phyloP scores from a whole-genome alignment of 1,284 basidiomycete genomes.

The Pyrrhoderma lamaoense region DNA sequence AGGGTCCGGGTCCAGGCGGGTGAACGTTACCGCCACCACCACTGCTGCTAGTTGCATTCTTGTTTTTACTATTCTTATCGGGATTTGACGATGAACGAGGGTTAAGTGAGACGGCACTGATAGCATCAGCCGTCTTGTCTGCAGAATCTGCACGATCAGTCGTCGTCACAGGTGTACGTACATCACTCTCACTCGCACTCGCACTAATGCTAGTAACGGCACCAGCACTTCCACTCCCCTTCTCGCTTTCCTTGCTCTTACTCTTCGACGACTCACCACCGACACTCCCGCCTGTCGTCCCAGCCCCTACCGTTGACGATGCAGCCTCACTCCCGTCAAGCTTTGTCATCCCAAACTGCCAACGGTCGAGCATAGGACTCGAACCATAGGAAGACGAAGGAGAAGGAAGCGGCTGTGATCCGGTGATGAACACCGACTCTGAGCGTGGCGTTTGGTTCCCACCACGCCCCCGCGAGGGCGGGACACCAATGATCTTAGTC shows the following conservation, averaged over 20 bases:
- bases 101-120: constrained; percentile 61
- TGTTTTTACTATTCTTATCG: too few relatives aligned
- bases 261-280: constrained; percentile 58
- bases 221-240: constrained; percentile 17
- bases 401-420: constrained; percentile 87
- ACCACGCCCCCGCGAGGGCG: constrained; percentile 90
- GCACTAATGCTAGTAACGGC: constrained; percentile 15
- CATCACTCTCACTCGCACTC: neutral
- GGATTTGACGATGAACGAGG: too few relatives aligned
- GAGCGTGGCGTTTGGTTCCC: constrained; percentile 94
- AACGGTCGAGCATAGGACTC: constrained; percentile 82
- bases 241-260: constrained; percentile 46
- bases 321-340: constrained; percentile 37
- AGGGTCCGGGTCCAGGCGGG: constrained; percentile 52
- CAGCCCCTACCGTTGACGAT: constrained; percentile 18
- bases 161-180: constrained; percentile 6
- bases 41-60: too few relatives aligned
- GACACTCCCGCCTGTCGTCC: constrained; percentile 10
- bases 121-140: constrained; percentile 48
- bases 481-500: constrained; percentile 86
- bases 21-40: constrained; percentile 17
- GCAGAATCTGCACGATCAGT: constrained; percentile 31
- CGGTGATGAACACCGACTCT: constrained; percentile 87
- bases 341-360: constrained; percentile 88
- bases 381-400: constrained; percentile 67